Conservation (phyloP, 495 filamentous ascomycete species). For the Hypoxylon rickii region DNA sequence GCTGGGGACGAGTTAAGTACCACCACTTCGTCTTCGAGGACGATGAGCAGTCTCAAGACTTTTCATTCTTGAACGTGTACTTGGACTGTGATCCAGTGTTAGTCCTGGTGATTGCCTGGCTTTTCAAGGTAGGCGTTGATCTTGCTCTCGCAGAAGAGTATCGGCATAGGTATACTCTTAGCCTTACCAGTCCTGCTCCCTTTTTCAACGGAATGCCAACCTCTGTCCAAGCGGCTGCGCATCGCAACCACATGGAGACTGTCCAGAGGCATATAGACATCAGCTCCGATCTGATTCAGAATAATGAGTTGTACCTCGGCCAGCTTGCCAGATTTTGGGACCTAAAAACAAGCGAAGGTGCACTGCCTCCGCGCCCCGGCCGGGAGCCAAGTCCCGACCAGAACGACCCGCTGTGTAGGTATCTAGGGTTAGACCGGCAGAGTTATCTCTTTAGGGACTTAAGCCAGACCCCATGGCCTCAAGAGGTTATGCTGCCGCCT, state of each 20-base stretch:
- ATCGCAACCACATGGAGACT: too few relatives aligned
- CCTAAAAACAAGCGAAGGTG: background rate
- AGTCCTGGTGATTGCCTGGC: constrained; percentile 1
- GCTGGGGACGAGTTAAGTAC: constrained; percentile 3
- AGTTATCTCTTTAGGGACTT: too few relatives aligned
- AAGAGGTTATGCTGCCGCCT: background rate
- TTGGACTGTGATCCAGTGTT: background rate
- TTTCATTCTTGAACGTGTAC: constrained; percentile 5
- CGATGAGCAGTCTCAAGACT: background rate
- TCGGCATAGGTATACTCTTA: too few relatives aligned
- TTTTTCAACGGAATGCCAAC: too few relatives aligned
- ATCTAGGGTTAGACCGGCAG: too few relatives aligned
- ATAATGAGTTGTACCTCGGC: background rate
- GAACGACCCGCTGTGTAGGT: background rate
- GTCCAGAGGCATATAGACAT: too few relatives aligned
- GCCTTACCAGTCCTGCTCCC: too few relatives aligned
- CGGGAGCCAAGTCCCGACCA: background rate
- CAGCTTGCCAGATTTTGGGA: constrained; percentile 25
- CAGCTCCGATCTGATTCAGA: too few relatives aligned
- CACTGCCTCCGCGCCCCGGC: constrained; percentile 10
- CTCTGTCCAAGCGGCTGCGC: too few relatives aligned
- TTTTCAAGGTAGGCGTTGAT: constrained; percentile 27
- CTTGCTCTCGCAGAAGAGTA: constrained; percentile 4
- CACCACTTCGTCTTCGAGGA: constrained; percentile 22
- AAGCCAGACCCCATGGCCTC: constrained; percentile 12